These are phyloP conservation scores for Biancaea sappan DNA, from an alignment of 306 rosid genomes.

Conservation along the genomic window DNA sequence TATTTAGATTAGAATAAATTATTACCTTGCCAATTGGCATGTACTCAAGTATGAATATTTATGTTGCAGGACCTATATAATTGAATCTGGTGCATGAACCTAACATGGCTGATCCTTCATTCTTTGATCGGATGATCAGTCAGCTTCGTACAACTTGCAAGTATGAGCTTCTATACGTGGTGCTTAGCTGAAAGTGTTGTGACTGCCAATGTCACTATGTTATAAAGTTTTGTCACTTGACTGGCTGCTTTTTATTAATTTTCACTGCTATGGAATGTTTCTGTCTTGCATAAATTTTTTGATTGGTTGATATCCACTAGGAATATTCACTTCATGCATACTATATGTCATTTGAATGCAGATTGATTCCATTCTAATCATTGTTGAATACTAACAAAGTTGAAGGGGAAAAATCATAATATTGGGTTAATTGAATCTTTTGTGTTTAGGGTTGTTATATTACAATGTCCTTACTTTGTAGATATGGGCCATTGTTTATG, in stretches of 20 bases:
- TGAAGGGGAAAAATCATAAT: background rate
- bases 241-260: background rate
- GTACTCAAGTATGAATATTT: background rate
- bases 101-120: conserved; percentile 65
- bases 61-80: conserved; percentile 36
- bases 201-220: conserved; percentile 3
- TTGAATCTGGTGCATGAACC: conserved; percentile 18
- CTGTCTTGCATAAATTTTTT: background rate
- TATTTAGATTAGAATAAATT: background rate
- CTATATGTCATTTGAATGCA: conserved; percentile 4
- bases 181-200: background rate
- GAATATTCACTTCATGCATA: background rate
- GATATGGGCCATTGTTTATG: background rate
- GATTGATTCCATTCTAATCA: background rate
- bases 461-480: background rate
- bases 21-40: background rate
- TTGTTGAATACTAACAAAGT: background rate
- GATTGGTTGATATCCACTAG: background rate
- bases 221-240: background rate
- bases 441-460: conserved; percentile 17
- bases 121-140: conserved; percentile 58
- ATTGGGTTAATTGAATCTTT: background rate
- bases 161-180: conserved; percentile 46
- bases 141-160: conserved; percentile 79
- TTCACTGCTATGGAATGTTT: background rate